Evolutionary conservation across 805 yeast species (phyloP).

Genomic region (Barnettozyma siamensis): DNA sequence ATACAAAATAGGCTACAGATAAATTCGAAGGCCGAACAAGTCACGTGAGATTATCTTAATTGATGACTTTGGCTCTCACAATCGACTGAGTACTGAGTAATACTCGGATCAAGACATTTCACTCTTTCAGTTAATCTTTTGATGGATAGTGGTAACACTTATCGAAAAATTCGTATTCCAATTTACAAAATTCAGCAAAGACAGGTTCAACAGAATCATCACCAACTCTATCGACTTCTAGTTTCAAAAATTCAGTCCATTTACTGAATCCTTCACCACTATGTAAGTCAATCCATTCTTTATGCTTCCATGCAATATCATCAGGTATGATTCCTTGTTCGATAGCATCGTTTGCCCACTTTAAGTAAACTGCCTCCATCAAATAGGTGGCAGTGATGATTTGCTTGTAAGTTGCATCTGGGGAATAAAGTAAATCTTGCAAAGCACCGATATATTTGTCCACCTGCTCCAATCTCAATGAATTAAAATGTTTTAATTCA

Average conservation of each 20-base stretch:
- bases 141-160: constrained; percentile 33
- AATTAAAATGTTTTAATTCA: constrained; percentile 15
- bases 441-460: constrained; percentile 33
- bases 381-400: constrained; percentile 38
- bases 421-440: constrained; percentile 25
- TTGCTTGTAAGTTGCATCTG: constrained; percentile 32
- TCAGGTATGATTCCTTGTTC: constrained; percentile 22
- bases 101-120: too few relatives aligned
- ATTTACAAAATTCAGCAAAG: constrained; percentile 32
- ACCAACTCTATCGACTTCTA: constrained; percentile 36
- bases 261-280: constrained; percentile 41
- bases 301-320: constrained; percentile 38
- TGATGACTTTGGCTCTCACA: too few relatives aligned
- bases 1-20: too few relatives aligned
- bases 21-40: too few relatives aligned
- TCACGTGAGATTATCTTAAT: too few relatives aligned
- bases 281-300: constrained; percentile 49
- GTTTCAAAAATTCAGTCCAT: constrained; percentile 43
- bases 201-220: constrained; percentile 26
- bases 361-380: constrained; percentile 46
- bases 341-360: constrained; percentile 43
- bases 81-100: too few relatives aligned
- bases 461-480: constrained; percentile 29
- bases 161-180: constrained; percentile 43
- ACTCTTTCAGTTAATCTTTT: too few relatives aligned